A percentile compares a stretch with the other conserved stretches of the same genome.
Conservation (phyloP, 1,284 basidiomycete species). For the Volvariella surrecta region DNA sequence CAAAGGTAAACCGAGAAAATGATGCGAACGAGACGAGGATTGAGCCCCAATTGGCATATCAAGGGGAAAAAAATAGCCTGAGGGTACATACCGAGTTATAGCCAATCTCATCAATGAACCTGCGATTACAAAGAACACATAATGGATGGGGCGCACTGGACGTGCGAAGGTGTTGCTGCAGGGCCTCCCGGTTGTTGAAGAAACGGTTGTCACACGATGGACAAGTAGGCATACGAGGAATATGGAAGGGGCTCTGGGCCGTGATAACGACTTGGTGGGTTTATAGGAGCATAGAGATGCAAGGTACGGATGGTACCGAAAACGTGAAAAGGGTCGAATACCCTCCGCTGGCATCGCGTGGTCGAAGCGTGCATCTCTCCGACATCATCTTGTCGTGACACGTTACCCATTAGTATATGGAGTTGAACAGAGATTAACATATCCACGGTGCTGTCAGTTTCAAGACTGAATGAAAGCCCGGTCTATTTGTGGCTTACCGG, state of each 20-base stretch:
- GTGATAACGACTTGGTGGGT: constrained; percentile 2
- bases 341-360: too few relatives aligned
- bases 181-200: constrained; percentile 24
- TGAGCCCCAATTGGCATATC: background rate
- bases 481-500: too few relatives aligned
- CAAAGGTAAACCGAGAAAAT: background rate
- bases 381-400: too few relatives aligned
- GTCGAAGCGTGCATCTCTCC: too few relatives aligned
- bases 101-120: constrained; percentile 23
- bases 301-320: too few relatives aligned
- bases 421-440: too few relatives aligned
- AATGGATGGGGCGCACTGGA: constrained; percentile 23
- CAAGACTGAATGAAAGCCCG: too few relatives aligned
- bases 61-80: background rate
- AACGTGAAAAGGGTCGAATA: too few relatives aligned
- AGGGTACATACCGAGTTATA: constrained; percentile 22
- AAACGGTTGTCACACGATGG: constrained; percentile 23
- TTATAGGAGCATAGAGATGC: background rate
- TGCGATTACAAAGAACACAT: constrained; percentile 22
- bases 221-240: constrained; percentile 20
- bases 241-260: too few relatives aligned
- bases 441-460: too few relatives aligned
- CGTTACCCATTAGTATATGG: too few relatives aligned
- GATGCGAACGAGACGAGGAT: too few relatives aligned
- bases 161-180: constrained; percentile 25